These are phyloP conservation scores for Cytospora mali DNA, from an alignment of 2,329 filamentous ascomycete genomes.

Conservation along the genomic window DNA sequence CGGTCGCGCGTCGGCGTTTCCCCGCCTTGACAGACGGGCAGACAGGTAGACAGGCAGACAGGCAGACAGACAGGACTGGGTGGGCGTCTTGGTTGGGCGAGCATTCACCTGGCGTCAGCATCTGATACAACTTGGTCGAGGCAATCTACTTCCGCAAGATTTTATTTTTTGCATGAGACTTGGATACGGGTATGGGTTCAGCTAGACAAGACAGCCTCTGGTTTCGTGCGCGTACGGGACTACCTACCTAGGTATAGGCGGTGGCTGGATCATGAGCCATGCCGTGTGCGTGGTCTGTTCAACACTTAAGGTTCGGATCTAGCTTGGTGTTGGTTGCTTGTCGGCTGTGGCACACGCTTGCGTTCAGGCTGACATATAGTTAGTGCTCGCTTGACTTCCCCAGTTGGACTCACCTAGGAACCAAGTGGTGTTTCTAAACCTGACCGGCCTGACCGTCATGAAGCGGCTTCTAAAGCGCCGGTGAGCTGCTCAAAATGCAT, in stretches of 20 bases:
- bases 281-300: background rate
- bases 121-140: constrained; percentile 13
- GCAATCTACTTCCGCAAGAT: constrained; percentile 8
- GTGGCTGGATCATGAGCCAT: background rate
- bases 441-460: background rate
- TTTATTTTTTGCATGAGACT: background rate
- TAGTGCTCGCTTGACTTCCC: background rate
- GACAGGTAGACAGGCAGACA: too few relatives aligned
- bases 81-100: constrained; percentile 16
- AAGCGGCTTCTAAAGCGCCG: background rate
- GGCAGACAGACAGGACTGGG: too few relatives aligned
- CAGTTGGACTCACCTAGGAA: background rate
- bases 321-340: background rate
- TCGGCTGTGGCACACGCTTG: background rate
- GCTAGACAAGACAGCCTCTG: too few relatives aligned
- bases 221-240: background rate
- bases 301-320: background rate
- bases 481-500: background rate
- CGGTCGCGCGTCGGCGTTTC: background rate
- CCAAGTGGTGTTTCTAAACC: background rate
- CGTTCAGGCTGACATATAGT: background rate
- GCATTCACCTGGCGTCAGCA: constrained; percentile 20
- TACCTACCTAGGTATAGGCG: background rate
- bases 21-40: background rate
- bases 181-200: too few relatives aligned